Conservation (phyloP, 2,329 filamentous ascomycete genomes). For the Colletotrichum brevisporum region DNA sequence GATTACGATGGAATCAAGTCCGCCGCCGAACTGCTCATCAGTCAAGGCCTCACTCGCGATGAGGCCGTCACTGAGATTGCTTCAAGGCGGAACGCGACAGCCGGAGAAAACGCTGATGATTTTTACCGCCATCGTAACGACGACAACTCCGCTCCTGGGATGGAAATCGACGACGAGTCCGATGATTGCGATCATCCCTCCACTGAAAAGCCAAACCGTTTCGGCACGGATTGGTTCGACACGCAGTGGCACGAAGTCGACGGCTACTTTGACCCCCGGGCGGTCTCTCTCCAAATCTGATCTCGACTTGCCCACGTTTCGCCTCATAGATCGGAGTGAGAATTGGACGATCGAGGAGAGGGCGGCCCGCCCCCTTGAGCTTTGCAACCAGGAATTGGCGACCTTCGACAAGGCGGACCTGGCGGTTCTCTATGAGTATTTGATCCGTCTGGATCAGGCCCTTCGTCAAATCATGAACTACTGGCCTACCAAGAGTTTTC, state of each 20-base stretch:
- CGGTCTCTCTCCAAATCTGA: not conserved
- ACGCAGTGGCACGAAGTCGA: not conserved
- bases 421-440: not conserved
- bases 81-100: too few relatives aligned
- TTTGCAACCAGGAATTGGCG: not conserved
- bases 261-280: not conserved
- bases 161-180: too few relatives aligned
- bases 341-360: not conserved
- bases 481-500: constrained; percentile 1
- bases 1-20: too few relatives aligned
- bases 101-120: too few relatives aligned
- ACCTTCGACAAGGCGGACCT: not conserved
- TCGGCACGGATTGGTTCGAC: not conserved
- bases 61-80: too few relatives aligned
- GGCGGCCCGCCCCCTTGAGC: not conserved
- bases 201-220: not conserved
- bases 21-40: too few relatives aligned
- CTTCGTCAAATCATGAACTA: not conserved
- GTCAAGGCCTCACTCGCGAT: too few relatives aligned
- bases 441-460: not conserved
- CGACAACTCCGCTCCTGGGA: too few relatives aligned
- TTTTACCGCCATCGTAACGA: too few relatives aligned
- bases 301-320: not conserved
- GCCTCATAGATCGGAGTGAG: not conserved
- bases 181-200: too few relatives aligned